Evolutionary conservation across 345 rosid genomes (phyloP).

Genomic region (Syzygium jambos): DNA sequence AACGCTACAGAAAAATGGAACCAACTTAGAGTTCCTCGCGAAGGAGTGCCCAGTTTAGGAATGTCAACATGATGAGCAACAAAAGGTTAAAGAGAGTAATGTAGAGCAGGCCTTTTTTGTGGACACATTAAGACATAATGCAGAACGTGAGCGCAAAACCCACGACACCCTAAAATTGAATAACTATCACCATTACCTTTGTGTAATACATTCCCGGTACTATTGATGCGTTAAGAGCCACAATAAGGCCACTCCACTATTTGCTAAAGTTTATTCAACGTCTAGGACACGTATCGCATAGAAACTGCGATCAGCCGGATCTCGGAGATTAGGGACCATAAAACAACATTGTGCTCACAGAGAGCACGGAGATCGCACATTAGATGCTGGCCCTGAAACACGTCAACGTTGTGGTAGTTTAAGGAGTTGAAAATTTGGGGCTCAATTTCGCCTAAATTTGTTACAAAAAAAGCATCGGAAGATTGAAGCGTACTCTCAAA

Average conservation of each 20-base stretch:
- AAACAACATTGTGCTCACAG: too few species aligned
- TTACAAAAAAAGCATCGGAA: background rate
- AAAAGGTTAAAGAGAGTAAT: conserved; percentile 78
- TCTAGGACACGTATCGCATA: conserved; percentile 39
- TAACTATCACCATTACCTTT: background rate
- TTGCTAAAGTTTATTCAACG: background rate
- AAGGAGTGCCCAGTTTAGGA: conserved; percentile 68
- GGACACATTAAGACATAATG: conserved; percentile 55
- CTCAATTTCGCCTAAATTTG: conserved; percentile 43
- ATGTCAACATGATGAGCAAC: conserved; percentile 54
- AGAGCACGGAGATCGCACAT: conserved; percentile 31
- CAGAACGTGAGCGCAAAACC: conserved; percentile 62
- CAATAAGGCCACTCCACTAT: background rate
- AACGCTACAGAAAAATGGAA: background rate
- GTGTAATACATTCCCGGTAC: background rate
- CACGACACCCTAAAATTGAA: conserved; percentile 42
- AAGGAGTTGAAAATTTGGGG: conserved; percentile 58
- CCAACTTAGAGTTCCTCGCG: conserved; percentile 34
- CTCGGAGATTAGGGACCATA: background rate
- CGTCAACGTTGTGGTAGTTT: conserved; percentile 66
- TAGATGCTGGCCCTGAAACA: conserved; percentile 57
- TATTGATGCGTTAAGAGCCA: background rate
- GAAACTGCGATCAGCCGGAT: conserved; percentile 43
- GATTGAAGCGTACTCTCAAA: background rate
- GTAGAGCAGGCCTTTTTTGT: conserved; percentile 68